phyloP scores from a whole-genome alignment of 148 eudicot species.

The Rhododendron williamsianum region DNA sequence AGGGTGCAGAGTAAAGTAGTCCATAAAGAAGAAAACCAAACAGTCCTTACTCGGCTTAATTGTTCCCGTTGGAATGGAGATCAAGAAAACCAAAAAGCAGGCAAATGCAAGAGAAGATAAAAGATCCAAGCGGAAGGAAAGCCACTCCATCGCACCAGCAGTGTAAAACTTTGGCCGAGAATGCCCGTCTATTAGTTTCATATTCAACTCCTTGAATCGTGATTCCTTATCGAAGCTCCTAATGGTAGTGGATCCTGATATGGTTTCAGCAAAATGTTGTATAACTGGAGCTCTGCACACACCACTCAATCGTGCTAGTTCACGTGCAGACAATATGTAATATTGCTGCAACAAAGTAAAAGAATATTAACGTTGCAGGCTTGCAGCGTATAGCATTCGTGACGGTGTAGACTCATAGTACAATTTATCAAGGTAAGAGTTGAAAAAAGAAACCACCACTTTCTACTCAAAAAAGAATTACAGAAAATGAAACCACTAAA shows the following conservation, averaged over 20 bases:
- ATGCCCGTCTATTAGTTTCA: conserved; percentile 29
- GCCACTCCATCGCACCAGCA: conserved; percentile 50
- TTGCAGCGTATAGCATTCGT: not conserved
- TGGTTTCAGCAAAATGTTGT: conserved; percentile 60
- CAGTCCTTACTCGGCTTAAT: conserved; percentile 40
- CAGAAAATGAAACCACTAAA: not conserved
- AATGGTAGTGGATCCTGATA: conserved; percentile 52
- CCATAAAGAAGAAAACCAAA: not conserved
- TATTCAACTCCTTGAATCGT: conserved; percentile 31
- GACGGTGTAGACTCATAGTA: not conserved
- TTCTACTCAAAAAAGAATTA: not conserved
- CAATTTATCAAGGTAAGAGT: not conserved
- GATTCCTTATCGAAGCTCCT: conserved; percentile 51
- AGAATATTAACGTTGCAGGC: not conserved
- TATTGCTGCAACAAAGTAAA: conserved; percentile 34
- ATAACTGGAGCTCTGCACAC: conserved; percentile 55
- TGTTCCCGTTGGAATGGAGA: conserved; percentile 42
- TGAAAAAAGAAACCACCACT: not conserved
- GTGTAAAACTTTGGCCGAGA: conserved; percentile 39
- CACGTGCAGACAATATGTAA: conserved; percentile 56
- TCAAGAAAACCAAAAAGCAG: conserved; percentile 41
- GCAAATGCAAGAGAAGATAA: conserved; percentile 43
- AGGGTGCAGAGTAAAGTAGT: not conserved
- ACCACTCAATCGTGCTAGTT: conserved; percentile 48
- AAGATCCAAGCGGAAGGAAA: conserved; percentile 48